Evolutionary conservation across 1,284 basidiomycete species (phyloP).

Genomic region (Tilletia setariae): DNA sequence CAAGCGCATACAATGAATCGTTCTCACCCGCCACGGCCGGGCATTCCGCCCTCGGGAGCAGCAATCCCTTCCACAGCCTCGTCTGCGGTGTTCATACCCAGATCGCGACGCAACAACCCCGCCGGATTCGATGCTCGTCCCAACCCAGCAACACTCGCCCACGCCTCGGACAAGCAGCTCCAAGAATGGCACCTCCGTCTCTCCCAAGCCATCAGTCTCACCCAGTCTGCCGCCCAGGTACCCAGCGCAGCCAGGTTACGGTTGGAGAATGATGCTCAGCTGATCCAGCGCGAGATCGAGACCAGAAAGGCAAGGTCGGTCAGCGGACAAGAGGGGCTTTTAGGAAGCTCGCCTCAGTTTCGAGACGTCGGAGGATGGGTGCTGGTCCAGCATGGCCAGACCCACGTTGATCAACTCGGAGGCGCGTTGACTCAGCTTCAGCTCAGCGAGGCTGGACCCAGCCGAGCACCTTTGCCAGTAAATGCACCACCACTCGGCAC

Average conservation of each 20-base stretch:
- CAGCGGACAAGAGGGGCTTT: not conserved
- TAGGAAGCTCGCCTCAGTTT: not conserved
- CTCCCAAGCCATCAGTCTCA: not conserved
- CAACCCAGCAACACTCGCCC: too few species aligned
- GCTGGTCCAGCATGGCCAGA: not conserved
- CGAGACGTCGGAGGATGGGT: constrained; percentile 6
- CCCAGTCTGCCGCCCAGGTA: not conserved
- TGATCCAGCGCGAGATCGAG: not conserved
- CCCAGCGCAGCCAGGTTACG: not conserved
- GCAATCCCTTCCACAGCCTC: too few species aligned
- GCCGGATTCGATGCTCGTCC: too few species aligned
- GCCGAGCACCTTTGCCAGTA: not conserved
- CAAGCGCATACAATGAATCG: too few species aligned
- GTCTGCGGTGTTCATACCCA: too few species aligned
- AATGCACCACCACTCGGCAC: too few species aligned
- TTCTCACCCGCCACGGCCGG: too few species aligned
- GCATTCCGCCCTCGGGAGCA: too few species aligned
- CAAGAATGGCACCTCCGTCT: not conserved
- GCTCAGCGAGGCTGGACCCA: not conserved
- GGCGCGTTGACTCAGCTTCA: not conserved
- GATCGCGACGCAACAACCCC: too few species aligned
- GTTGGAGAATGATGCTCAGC: not conserved
- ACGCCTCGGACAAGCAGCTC: too few species aligned
- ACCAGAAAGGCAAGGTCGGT: not conserved
- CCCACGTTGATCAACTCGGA: not conserved